These are phyloP conservation scores for Phlegmacium glaucopus DNA, from an alignment of 768 basidiomycete species.

Conservation along the genomic window DNA sequence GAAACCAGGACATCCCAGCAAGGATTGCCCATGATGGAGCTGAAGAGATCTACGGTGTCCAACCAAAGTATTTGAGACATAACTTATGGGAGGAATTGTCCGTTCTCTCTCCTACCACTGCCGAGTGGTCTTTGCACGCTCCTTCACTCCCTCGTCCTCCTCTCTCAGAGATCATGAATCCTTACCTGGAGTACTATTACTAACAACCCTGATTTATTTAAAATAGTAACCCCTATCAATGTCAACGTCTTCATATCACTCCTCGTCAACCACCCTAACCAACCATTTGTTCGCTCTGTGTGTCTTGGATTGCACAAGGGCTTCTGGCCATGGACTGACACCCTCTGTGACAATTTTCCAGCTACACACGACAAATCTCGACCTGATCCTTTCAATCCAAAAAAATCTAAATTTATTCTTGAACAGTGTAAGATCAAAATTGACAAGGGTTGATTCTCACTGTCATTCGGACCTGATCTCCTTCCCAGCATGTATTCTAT, in stretches of 20 bases:
- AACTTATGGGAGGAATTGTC: too few species aligned
- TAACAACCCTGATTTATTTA: too few species aligned
- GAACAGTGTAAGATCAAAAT: not conserved
- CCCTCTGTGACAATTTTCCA: not conserved
- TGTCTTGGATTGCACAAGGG: slow-evolving; percentile 1
- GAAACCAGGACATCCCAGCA: too few species aligned
- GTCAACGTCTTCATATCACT: not conserved
- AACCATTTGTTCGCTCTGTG: slow-evolving; percentile 4
- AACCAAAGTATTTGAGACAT: too few species aligned
- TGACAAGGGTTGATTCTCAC: not conserved
- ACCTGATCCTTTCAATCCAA: not conserved
- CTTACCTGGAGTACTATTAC: too few species aligned
- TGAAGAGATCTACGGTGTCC: too few species aligned
- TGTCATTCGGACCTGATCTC: not conserved
- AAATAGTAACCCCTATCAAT: too few species aligned
- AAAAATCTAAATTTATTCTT: not conserved
- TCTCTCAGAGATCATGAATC: too few species aligned
- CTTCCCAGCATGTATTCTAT: slow-evolving; percentile 24
- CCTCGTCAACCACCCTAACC: slow-evolving; percentile 5
- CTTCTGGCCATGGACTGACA: slow-evolving; percentile 11
- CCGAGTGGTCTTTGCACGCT: too few species aligned
- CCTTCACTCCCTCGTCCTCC: too few species aligned
- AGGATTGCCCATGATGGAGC: too few species aligned
- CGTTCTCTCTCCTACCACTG: too few species aligned
- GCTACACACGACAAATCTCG: not conserved